Percentiles rank a stretch among this genome's conserved stretches.
These are phyloP conservation scores for Plasmodium gonderi DNA, from an alignment of 169 alveolate genomes.

Conservation along the genomic window DNA sequence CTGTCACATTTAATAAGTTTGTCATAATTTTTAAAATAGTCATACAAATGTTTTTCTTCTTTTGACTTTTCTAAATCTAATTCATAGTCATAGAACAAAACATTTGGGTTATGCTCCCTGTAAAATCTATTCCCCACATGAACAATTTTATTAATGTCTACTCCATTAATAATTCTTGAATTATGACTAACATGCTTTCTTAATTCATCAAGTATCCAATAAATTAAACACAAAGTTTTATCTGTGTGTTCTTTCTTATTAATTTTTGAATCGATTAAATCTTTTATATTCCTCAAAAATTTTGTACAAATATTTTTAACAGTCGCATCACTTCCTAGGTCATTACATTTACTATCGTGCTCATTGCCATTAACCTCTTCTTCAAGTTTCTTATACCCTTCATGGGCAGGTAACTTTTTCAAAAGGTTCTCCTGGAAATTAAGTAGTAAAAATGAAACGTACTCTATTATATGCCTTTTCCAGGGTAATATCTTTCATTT, in stretches of 20 bases:
- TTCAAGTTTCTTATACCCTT: not conserved
- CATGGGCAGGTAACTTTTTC: not conserved
- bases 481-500: not conserved
- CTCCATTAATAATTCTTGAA: not conserved
- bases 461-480: not conserved
- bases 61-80: not conserved
- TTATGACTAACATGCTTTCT: not conserved
- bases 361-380: not conserved
- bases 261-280: not conserved
- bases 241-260: not conserved
- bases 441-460: not conserved
- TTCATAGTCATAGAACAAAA: not conserved
- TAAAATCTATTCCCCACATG: not conserved
- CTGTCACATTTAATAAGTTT: not conserved
- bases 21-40: not conserved
- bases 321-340: not conserved
- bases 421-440: not conserved
- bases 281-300: not conserved
- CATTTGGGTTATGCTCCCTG: not conserved
- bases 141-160: not conserved
- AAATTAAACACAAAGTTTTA: not conserved
- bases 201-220: not conserved
- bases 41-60: not conserved
- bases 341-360: not conserved
- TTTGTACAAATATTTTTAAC: not conserved